Conservation (phyloP, 352 stramenopile genomes). For the Phytophthora europaea region DNA sequence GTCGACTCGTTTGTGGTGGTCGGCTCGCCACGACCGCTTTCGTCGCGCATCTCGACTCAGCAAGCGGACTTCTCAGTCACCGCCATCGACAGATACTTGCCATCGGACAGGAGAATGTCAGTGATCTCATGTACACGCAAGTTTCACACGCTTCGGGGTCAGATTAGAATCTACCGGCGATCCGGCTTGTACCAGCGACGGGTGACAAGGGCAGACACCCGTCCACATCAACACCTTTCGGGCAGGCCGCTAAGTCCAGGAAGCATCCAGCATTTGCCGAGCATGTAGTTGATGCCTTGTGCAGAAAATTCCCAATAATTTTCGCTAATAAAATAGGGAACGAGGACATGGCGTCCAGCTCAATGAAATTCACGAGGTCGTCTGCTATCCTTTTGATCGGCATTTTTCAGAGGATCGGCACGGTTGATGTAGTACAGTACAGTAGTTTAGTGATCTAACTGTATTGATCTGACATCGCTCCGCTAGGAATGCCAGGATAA, state of each 20-base stretch:
- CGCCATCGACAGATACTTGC: neutral
- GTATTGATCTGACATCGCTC: no score
- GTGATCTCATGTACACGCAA: slow-evolving; percentile 21
- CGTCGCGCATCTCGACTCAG: neutral
- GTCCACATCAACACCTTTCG: neutral
- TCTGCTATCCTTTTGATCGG: no score
- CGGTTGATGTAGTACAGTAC: no score
- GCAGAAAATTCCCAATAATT: no score
- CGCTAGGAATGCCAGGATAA: no score
- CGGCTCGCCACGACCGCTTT: neutral
- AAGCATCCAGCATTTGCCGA: no score
- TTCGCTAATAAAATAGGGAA: no score
- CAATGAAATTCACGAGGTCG: no score
- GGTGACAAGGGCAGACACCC: neutral
- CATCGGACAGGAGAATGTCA: slow-evolving; percentile 15
- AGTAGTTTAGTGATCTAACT: no score
- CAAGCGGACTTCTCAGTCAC: neutral
- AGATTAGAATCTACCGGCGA: slow-evolving; percentile 2
- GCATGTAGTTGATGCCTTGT: no score
- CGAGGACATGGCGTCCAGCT: no score
- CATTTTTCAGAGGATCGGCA: no score
- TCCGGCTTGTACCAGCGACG: neutral
- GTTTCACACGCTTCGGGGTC: slow-evolving; percentile 8
- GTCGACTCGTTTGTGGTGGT: slow-evolving; percentile 4
- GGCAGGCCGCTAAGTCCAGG: neutral